A percentile compares a stretch with the other conserved stretches of the same genome.
phyloP scores from a whole-genome alignment of 306 rosid species.

The Vachellia collinsii region DNA sequence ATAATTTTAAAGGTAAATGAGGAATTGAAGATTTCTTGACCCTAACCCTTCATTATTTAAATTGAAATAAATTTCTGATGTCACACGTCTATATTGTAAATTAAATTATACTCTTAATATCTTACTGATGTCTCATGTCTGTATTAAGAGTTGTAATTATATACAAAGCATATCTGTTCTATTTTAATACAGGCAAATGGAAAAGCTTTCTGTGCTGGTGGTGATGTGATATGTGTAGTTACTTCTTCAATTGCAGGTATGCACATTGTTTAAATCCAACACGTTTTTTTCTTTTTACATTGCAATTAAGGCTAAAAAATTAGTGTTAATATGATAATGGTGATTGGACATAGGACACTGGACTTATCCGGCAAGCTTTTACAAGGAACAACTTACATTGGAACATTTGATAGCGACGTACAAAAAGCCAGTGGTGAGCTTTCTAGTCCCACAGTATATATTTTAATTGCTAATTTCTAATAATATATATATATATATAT shows the following conservation, averaged over 20 bases:
- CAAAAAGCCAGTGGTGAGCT: slow-evolving; percentile 41
- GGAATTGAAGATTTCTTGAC: neutral
- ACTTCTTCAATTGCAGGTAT: neutral
- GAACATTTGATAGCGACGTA: slow-evolving; percentile 33
- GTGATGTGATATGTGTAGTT: neutral
- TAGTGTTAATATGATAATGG: too few relatives aligned
- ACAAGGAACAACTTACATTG: slow-evolving; percentile 23
- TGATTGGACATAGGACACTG: slow-evolving; percentile 38
- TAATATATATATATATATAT: neutral
- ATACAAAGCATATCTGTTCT: neutral
- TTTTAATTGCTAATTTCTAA: neutral
- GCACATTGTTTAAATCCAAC: neutral
- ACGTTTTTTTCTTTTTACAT: too few relatives aligned
- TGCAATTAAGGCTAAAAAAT: too few relatives aligned
- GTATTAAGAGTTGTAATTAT: neutral
- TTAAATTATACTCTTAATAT: neutral
- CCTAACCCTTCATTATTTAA: too few relatives aligned
- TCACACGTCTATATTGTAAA: too few relatives aligned
- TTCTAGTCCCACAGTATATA: neutral
- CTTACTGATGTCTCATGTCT: neutral
- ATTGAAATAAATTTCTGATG: too few relatives aligned
- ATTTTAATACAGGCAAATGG: neutral
- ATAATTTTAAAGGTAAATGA: slow-evolving; percentile 36
- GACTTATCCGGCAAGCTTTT: slow-evolving; percentile 33
- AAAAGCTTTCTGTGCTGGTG: neutral